These are phyloP conservation scores for Penicillium paxilli DNA, from an alignment of 495 filamentous ascomycete genomes.

Conservation along the genomic window DNA sequence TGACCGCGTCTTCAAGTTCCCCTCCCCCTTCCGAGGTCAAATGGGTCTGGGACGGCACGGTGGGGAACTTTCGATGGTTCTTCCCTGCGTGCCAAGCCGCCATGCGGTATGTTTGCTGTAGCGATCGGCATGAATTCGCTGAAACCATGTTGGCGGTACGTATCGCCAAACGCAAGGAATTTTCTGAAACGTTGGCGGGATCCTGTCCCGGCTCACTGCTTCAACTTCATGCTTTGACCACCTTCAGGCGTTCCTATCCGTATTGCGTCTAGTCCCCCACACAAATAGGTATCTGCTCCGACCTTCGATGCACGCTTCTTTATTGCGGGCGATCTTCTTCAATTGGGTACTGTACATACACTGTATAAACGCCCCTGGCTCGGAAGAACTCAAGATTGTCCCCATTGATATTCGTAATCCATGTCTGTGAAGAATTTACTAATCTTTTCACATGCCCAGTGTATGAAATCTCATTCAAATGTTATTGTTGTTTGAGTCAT, in stretches of 20 bases:
- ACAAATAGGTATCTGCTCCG: conserved; percentile 1
- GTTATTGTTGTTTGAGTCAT: too few relatives aligned
- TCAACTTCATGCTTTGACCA: background rate
- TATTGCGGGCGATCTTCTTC: background rate
- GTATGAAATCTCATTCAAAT: too few relatives aligned
- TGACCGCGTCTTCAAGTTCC: too few relatives aligned
- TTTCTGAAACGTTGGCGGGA: conserved; percentile 27
- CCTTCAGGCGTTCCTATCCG: background rate
- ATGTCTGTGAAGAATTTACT: too few relatives aligned
- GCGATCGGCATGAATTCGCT: conserved; percentile 21
- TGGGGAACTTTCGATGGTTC: conserved; percentile 17
- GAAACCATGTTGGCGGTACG: conserved; percentile 19
- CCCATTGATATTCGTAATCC: too few relatives aligned
- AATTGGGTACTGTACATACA: background rate
- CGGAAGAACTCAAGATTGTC: background rate
- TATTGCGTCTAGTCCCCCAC: background rate
- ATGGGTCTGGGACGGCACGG: background rate
- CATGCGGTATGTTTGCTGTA: conserved; percentile 15
- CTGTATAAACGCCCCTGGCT: background rate
- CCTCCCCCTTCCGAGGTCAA: background rate
- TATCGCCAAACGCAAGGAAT: conserved; percentile 16
- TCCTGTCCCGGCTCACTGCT: conserved; percentile 9
- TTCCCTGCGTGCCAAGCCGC: conserved; percentile 17
- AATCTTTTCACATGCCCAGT: too few relatives aligned
- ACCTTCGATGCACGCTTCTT: background rate